phyloP scores from a whole-genome alignment of 305 asterid genomes.

The Petunia hybrid region DNA sequence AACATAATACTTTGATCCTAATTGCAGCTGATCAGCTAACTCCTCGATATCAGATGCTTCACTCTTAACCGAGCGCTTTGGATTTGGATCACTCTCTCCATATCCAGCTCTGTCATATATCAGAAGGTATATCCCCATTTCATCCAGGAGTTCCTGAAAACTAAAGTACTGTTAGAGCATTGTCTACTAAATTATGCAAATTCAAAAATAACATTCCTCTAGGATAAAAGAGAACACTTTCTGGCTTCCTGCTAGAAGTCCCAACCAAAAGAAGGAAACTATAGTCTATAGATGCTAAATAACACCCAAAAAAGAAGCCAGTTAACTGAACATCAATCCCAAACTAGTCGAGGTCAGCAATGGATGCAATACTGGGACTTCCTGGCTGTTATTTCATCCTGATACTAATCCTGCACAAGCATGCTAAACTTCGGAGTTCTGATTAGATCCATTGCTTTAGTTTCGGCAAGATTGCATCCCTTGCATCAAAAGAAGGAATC shows the following conservation, averaged over 20 bases:
- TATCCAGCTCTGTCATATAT: constrained; percentile 91
- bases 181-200: constrained; percentile 6
- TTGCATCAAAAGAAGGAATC: neutral
- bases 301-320: neutral
- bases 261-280: neutral
- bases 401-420: neutral
- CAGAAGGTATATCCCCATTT: constrained; percentile 65
- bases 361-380: neutral
- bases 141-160: constrained; percentile 70
- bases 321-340: neutral
- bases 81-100: constrained; percentile 94
- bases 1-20: constrained; percentile 76
- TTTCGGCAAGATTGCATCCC: neutral
- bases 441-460: neutral
- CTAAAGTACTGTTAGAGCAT: constrained; percentile 45
- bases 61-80: constrained; percentile 73
- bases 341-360: neutral
- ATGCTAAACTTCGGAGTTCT: neutral
- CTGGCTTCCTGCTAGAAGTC: neutral
- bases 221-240: neutral
- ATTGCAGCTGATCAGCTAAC: constrained; percentile 70
- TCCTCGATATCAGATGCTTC: constrained; percentile 87
- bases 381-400: neutral
- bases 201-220: neutral
- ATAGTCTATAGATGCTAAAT: neutral